These are phyloP conservation scores for Ceratobasidium sp. DNA, from an alignment of 1,284 basidiomycete genomes.

Conservation along the genomic window DNA sequence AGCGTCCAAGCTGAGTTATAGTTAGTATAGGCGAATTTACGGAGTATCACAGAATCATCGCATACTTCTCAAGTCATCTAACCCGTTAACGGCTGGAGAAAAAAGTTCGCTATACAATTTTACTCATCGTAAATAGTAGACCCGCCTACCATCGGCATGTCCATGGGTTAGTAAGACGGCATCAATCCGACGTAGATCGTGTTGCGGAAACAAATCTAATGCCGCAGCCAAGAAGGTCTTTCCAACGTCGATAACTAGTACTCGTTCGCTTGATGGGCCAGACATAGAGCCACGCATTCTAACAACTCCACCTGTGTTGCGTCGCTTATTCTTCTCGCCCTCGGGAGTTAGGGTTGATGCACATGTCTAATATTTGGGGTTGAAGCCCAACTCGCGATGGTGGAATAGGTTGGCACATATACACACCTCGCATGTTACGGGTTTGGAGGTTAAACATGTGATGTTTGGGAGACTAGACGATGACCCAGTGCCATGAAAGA, in stretches of 20 bases:
- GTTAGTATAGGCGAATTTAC: constrained; percentile 28
- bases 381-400: neutral
- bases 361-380: constrained; percentile 68
- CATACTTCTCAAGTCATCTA: constrained; percentile 82
- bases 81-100: constrained; percentile 79
- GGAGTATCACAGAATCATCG: constrained; percentile 34
- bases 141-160: constrained; percentile 77
- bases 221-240: constrained; percentile 84
- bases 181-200: constrained; percentile 78
- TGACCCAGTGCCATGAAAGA: constrained; percentile 82
- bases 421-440: constrained; percentile 10
- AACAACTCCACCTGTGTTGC: constrained; percentile 80
- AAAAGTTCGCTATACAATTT: neutral
- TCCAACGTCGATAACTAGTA: constrained; percentile 81
- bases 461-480: constrained; percentile 76
- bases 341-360: constrained; percentile 72
- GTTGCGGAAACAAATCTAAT: constrained; percentile 83
- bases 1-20: constrained; percentile 76
- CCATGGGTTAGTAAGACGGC: constrained; percentile 83
- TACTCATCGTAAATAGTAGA: constrained; percentile 10
- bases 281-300: constrained; percentile 64
- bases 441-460: constrained; percentile 68
- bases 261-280: constrained; percentile 65
- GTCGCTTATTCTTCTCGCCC: constrained; percentile 79
- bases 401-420: neutral